phyloP scores from a whole-genome alignment of 1,139 yeast genomes.

The Scheffersomyces titani region DNA sequence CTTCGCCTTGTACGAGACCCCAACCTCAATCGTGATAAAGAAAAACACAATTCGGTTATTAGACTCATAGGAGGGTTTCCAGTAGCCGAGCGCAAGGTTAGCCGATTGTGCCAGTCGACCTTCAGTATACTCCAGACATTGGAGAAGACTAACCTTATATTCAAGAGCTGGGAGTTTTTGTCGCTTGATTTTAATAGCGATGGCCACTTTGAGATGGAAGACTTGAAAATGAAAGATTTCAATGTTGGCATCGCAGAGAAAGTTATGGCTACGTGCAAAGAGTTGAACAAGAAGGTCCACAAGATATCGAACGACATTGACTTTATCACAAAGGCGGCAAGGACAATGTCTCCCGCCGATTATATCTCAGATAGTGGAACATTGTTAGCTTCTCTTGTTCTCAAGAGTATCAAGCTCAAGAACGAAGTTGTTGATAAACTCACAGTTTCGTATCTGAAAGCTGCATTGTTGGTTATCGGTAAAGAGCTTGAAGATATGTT shows the following conservation, averaged over 20 bases:
- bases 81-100: slow-evolving; percentile 46
- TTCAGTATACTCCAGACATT: slow-evolving; percentile 49
- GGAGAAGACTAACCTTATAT: slow-evolving; percentile 48
- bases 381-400: slow-evolving; percentile 49
- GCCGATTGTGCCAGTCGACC: slow-evolving; percentile 52
- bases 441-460: slow-evolving; percentile 56
- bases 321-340: slow-evolving; percentile 43
- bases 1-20: slow-evolving; percentile 51
- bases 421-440: slow-evolving; percentile 50
- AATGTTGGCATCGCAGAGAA: slow-evolving; percentile 50
- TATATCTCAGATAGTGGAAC: slow-evolving; percentile 61
- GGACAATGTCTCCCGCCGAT: slow-evolving; percentile 45
- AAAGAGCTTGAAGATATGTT: slow-evolving; percentile 52
- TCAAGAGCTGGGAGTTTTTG: slow-evolving; percentile 58
- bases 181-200: slow-evolving; percentile 54
- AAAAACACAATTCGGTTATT: slow-evolving; percentile 42
- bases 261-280: slow-evolving; percentile 51
- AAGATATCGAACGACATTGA: slow-evolving; percentile 49
- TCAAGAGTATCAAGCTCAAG: slow-evolving; percentile 52
- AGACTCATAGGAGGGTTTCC: slow-evolving; percentile 46
- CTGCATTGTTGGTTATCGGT: slow-evolving; percentile 56
- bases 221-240: slow-evolving; percentile 37
- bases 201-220: slow-evolving; percentile 35
- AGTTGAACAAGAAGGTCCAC: slow-evolving; percentile 42
- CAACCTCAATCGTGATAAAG: slow-evolving; percentile 44